Evolutionary conservation across 352 stramenopile genomes (phyloP).

Genomic region (Phytophthora hybrid): DNA sequence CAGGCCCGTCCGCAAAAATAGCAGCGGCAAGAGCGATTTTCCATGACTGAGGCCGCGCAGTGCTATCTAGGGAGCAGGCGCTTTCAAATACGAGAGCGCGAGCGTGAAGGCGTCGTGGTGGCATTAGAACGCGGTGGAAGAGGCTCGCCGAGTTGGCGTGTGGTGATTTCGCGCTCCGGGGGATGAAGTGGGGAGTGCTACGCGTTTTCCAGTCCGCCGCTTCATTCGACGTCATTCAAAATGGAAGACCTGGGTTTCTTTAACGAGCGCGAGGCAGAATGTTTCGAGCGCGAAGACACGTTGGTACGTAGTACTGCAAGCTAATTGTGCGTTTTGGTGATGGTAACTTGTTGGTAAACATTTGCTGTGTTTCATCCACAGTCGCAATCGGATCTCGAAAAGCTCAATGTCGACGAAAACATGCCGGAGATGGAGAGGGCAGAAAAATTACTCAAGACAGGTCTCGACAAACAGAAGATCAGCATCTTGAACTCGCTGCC

Average conservation of each 20-base stretch:
- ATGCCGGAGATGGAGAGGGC: conserved; percentile 83
- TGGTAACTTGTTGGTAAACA: not conserved
- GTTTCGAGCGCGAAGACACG: conserved; percentile 83
- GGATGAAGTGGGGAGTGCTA: conserved; percentile 48
- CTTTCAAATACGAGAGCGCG: conserved; percentile 24
- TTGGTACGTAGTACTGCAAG: conserved; percentile 52
- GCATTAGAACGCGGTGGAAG: conserved; percentile 23
- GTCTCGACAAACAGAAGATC: conserved; percentile 85
- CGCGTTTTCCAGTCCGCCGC: conserved; percentile 33
- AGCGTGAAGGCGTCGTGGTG: conserved; percentile 18
- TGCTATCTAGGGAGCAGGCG: conserved; percentile 36
- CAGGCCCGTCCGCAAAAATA: conserved; percentile 37
- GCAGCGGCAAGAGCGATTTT: conserved; percentile 16
- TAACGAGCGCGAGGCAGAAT: conserved; percentile 86
- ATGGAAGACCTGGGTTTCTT: conserved; percentile 89
- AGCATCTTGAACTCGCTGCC: conserved; percentile 74
- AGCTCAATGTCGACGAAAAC: conserved; percentile 88
- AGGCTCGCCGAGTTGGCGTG: conserved; percentile 26
- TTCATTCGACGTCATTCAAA: conserved; percentile 24
- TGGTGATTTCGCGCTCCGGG: conserved; percentile 33
- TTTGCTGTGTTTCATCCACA: conserved; percentile 25
- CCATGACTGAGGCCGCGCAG: conserved; percentile 15
- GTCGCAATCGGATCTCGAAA: conserved; percentile 86
- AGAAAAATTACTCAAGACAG: conserved; percentile 79
- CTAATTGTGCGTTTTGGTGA: not conserved